A percentile compares a stretch with the other conserved stretches of the same genome.
These are phyloP conservation scores for Aspergillus sojae DNA, from an alignment of 2,329 filamentous ascomycete species.

Conservation along the genomic window DNA sequence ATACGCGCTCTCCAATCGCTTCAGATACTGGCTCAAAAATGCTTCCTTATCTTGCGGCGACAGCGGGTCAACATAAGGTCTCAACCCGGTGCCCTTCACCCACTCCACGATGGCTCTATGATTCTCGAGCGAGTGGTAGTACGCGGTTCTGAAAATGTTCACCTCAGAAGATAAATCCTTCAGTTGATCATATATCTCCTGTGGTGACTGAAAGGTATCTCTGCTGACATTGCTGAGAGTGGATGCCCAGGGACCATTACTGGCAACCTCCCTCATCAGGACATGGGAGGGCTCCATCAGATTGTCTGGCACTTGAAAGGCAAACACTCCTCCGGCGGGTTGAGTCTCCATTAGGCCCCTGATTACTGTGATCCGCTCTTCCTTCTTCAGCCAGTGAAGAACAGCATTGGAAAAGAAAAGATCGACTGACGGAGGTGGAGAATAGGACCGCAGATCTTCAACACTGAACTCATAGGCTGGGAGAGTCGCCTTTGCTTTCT, in stretches of 20 bases:
- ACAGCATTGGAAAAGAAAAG: slow-evolving; percentile 61
- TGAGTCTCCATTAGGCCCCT: slow-evolving; percentile 47
- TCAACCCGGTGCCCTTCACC: slow-evolving; percentile 60
- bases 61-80: slow-evolving; percentile 57
- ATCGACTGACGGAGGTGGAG: slow-evolving; percentile 37
- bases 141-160: slow-evolving; percentile 58
- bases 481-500: slow-evolving; percentile 46
- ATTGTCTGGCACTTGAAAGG: slow-evolving; percentile 60
- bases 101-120: slow-evolving; percentile 60
- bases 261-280: slow-evolving; percentile 52
- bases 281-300: slow-evolving; percentile 52
- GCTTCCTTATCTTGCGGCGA: slow-evolving; percentile 41
- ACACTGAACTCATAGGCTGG: slow-evolving; percentile 50
- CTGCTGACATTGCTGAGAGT: slow-evolving; percentile 40
- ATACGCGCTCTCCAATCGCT: slow-evolving; percentile 49
- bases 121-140: slow-evolving; percentile 55
- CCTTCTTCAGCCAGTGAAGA: slow-evolving; percentile 58
- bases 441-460: slow-evolving; percentile 51
- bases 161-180: slow-evolving; percentile 47
- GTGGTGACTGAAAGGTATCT: slow-evolving; percentile 52
- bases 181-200: slow-evolving; percentile 54
- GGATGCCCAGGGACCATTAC: slow-evolving; percentile 42
- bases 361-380: slow-evolving; percentile 50
- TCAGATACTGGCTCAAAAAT: slow-evolving; percentile 54
- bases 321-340: slow-evolving; percentile 52